Percentiles rank a stretch among this genome's conserved stretches.
Conservation (phyloP, 139 green algal species). For the Coelastrella sp. region DNA sequence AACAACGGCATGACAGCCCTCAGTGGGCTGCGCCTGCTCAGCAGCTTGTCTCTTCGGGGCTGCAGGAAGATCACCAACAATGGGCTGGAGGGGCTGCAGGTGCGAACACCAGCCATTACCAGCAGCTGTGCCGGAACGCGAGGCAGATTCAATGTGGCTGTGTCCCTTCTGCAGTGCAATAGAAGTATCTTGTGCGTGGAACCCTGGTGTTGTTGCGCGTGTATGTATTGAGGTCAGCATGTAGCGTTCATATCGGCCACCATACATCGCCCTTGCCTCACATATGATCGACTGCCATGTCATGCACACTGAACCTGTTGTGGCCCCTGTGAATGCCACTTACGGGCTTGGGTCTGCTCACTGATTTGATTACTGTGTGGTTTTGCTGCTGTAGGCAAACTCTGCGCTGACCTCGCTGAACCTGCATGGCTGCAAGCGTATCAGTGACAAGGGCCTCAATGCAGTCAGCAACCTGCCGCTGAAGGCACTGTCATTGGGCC, state of each 20-base stretch:
- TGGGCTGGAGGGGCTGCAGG: conserved; percentile 51
- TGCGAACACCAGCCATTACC: not conserved
- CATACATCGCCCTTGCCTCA: too few relatives aligned
- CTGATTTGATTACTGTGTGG: not conserved
- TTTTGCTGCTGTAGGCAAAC: conserved; percentile 6
- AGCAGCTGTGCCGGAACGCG: too few relatives aligned
- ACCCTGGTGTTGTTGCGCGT: too few relatives aligned
- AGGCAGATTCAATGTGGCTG: too few relatives aligned
- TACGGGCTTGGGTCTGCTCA: not conserved
- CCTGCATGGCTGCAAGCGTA: conserved; percentile 48
- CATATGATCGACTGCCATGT: too few relatives aligned
- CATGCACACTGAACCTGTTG: too few relatives aligned
- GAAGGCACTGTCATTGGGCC: conserved; percentile 36
- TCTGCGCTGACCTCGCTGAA: conserved; percentile 34
- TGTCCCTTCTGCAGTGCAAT: too few relatives aligned
- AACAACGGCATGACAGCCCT: conserved; percentile 48
- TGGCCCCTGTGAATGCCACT: too few relatives aligned
- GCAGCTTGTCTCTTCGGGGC: conserved; percentile 37
- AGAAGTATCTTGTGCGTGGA: too few relatives aligned
- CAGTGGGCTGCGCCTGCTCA: not conserved
- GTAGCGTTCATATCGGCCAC: too few relatives aligned
- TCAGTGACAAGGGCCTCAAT: conserved; percentile 44
- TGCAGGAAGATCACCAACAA: conserved; percentile 56
- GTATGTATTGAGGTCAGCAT: too few relatives aligned
- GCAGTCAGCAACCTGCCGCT: conserved; percentile 31